phyloP scores from a whole-genome alignment of 2,329 filamentous ascomycete genomes.

The Nigrospora oryzae region DNA sequence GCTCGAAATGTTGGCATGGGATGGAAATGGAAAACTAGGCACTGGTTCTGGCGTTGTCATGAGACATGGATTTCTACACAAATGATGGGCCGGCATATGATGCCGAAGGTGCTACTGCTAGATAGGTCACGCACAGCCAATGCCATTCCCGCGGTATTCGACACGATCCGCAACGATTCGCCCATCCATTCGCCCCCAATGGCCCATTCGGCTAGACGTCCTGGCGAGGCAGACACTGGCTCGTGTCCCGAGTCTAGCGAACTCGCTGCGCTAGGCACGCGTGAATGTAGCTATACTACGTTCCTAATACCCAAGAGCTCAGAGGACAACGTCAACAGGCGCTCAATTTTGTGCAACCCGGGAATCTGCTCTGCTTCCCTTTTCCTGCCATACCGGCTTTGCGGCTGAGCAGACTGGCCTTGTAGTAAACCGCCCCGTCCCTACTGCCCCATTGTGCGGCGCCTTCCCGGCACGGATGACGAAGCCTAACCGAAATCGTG shows the following conservation, averaged over 20 bases:
- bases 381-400: no score
- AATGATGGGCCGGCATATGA: slow-evolving; percentile 3
- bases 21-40: slow-evolving; percentile 2
- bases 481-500: no score
- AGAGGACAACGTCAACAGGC: no score
- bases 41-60: slow-evolving; percentile 2
- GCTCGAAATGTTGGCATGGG: background rate
- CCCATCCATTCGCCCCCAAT: background rate
- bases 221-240: background rate
- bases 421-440: no score
- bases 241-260: no score
- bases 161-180: background rate
- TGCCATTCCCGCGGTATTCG: background rate
- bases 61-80: slow-evolving; percentile 2
- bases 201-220: background rate
- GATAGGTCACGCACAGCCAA: background rate
- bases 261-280: no score
- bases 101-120: background rate
- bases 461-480: no score
- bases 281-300: background rate
- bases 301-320: background rate
- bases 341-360: no score
- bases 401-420: no score
- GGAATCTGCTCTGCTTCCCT: no score
- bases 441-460: no score